Percentiles rank a stretch among this genome's conserved stretches.
Evolutionary conservation across 2,329 filamentous ascomycete species (phyloP).

Genomic region (Cercospora brassicicola): DNA sequence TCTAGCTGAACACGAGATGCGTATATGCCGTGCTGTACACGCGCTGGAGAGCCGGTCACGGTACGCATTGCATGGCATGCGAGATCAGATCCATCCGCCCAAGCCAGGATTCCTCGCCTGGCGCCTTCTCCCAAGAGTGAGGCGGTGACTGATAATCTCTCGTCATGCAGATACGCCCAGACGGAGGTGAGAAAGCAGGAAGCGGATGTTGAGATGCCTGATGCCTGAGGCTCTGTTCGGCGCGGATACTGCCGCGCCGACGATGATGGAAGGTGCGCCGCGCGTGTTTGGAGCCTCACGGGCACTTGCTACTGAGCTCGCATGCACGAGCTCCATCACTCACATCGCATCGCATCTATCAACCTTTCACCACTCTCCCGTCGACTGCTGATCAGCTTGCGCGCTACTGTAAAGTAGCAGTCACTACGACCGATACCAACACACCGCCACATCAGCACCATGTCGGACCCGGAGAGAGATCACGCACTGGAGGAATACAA

Average conservation of each 20-base stretch:
- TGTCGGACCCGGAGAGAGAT: conserved; percentile 52
- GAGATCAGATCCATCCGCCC: neutral
- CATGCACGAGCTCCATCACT: conserved; percentile 1
- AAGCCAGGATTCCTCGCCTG: neutral
- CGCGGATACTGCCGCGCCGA: neutral
- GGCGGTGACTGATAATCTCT: conserved; percentile 2
- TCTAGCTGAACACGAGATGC: neutral
- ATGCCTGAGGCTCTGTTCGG: neutral
- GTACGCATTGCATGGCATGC: neutral
- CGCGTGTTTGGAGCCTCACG: conserved; percentile 8
- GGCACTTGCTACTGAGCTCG: conserved; percentile 5
- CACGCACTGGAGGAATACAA: conserved; percentile 56
- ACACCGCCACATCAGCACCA: conserved; percentile 17
- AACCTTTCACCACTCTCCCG: neutral
- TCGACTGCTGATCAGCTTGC: neutral
- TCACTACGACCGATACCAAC: neutral
- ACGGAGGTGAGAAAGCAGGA: neutral
- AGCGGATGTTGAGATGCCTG: neutral
- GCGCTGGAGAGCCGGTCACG: neutral
- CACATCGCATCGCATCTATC: conserved; percentile 13
- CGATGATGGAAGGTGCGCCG: conserved; percentile 6
- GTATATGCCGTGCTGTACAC: neutral
- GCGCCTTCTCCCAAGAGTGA: neutral
- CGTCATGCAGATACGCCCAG: neutral
- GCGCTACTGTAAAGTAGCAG: neutral